Percentiles rank a stretch among this genome's conserved stretches.
These are phyloP conservation scores for Termitomyces sp. DNA, from an alignment of 768 basidiomycete species.

Conservation along the genomic window DNA sequence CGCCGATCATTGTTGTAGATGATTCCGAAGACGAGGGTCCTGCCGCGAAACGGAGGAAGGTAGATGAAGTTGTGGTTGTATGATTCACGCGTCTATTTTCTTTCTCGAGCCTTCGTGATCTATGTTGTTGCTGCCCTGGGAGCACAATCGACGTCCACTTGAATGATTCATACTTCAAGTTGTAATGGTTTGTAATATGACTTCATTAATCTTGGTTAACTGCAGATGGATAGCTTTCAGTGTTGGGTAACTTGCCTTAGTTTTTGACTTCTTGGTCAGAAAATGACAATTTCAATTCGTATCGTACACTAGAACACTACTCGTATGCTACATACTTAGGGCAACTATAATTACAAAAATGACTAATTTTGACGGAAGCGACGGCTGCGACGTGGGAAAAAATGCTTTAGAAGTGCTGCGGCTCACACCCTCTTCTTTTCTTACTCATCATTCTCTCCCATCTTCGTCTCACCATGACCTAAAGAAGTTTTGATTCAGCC, in stretches of 20 bases:
- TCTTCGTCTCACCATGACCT: not conserved
- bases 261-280: not conserved
- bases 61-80: slow-evolving; percentile 26
- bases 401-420: not conserved
- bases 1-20: slow-evolving; percentile 61
- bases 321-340: no score
- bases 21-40: slow-evolving; percentile 57
- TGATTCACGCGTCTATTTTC: not conserved
- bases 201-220: not conserved
- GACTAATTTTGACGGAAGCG: not conserved
- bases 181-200: not conserved
- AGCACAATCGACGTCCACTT: not conserved
- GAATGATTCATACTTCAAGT: no score
- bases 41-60: slow-evolving; percentile 52
- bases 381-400: not conserved
- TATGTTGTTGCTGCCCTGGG: not conserved
- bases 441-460: not conserved
- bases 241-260: no score
- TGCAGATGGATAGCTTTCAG: not conserved
- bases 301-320: no score
- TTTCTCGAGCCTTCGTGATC: not conserved
- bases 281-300: not conserved
- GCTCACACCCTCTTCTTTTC: not conserved
- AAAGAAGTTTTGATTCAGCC: not conserved
- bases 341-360: not conserved